phyloP scores from a whole-genome alignment of 1,284 basidiomycete genomes.

The Rhodotorula sp. region DNA sequence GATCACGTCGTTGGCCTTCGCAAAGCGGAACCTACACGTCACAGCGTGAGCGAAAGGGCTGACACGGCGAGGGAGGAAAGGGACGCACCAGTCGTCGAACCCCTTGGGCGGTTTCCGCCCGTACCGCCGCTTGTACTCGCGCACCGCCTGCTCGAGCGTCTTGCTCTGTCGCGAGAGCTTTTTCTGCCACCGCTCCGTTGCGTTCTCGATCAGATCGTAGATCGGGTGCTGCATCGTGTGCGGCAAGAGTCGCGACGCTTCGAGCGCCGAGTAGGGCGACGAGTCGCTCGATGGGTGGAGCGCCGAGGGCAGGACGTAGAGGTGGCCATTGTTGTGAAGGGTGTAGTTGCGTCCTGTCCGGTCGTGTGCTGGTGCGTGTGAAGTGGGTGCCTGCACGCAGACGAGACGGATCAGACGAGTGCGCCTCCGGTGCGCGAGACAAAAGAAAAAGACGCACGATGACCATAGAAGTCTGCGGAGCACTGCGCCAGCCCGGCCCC shows the following conservation, averaged over 20 bases:
- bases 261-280: conserved; percentile 5
- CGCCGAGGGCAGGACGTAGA: conserved; percentile 34
- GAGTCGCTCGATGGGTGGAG: conserved; percentile 22
- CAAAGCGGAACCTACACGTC: conserved; percentile 45
- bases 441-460: not conserved
- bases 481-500: not conserved
- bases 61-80: not conserved
- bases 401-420: not conserved
- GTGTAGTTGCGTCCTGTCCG: conserved; percentile 14
- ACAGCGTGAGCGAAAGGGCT: not conserved
- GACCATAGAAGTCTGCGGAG: not conserved
- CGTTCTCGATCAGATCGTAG: conserved; percentile 44
- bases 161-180: conserved; percentile 45
- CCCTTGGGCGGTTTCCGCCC: conserved; percentile 46
- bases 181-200: conserved; percentile 41
- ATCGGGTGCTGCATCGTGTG: conserved; percentile 45
- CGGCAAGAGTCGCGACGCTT: conserved; percentile 3
- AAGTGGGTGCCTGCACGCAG: not conserved
- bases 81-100: conserved; percentile 47
- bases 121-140: conserved; percentile 45
- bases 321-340: conserved; percentile 34
- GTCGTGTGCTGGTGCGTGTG: not conserved
- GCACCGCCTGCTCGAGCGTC: conserved; percentile 44
- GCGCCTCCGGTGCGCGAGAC: not conserved
- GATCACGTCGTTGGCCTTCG: conserved; percentile 45